Evolutionary conservation across 306 rosid genomes (phyloP).

Genomic region (Quercus bicolor): DNA sequence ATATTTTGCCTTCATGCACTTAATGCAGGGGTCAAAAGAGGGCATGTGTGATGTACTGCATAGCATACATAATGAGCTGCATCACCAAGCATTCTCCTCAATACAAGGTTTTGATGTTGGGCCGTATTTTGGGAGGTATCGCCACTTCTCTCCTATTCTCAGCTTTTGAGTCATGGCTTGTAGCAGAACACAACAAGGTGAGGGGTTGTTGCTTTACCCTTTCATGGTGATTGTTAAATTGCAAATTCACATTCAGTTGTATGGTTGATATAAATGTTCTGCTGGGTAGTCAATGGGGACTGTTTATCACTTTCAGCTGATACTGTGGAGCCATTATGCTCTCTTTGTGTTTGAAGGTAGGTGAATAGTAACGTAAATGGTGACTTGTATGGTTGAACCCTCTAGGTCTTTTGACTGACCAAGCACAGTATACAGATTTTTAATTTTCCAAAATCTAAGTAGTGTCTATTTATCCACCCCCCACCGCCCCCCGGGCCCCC

Average conservation of each 20-base stretch:
- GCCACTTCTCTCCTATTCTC: conserved; percentile 95
- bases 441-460: background rate
- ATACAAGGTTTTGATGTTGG: conserved; percentile 84
- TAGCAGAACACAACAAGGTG: conserved; percentile 98
- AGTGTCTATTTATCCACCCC: too few species aligned
- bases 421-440: background rate
- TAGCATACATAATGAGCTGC: conserved; percentile 88
- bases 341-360: background rate
- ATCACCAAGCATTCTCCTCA: conserved; percentile 93
- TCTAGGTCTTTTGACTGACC: background rate
- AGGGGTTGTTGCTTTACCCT: conserved; percentile 9
- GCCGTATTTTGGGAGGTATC: conserved; percentile 94
- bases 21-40: conserved; percentile 91
- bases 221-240: background rate
- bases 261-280: background rate
- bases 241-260: conserved; percentile 6
- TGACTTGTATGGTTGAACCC: background rate
- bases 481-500: fast-evolving
- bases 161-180: conserved; percentile 98
- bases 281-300: background rate
- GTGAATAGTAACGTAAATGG: background rate
- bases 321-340: background rate
- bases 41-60: conserved; percentile 91
- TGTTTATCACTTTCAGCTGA: background rate
- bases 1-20: conserved; percentile 16